Conservation (phyloP, 78 protist genomes). For the Speleostelium caveatum region DNA sequence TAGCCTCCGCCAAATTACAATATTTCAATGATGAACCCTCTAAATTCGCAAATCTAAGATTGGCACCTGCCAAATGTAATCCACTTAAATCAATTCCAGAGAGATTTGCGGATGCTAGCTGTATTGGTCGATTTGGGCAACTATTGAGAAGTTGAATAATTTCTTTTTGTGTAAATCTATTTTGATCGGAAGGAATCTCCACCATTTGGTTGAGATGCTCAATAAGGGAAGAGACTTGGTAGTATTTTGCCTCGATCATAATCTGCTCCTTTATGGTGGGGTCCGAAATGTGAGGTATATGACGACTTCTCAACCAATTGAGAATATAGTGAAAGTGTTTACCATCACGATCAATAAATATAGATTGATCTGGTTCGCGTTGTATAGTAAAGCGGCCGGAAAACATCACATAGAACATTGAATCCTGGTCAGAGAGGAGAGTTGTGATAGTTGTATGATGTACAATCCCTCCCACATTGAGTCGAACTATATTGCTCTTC, state of each 20-base stretch:
- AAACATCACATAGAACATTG: conserved; percentile 76
- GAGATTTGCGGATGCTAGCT: conserved; percentile 39
- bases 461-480: conserved; percentile 65
- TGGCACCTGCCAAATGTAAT: conserved; percentile 24
- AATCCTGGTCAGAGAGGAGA: conserved; percentile 24
- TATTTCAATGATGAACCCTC: conserved; percentile 56
- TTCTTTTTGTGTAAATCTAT: conserved; percentile 53
- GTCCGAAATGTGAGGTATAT: conserved; percentile 5
- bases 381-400: conserved; percentile 62
- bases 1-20: conserved; percentile 32
- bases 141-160: conserved; percentile 25
- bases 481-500: conserved; percentile 3
- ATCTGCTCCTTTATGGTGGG: conserved; percentile 1
- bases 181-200: not conserved
- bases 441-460: conserved; percentile 45
- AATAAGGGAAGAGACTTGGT: conserved; percentile 17
- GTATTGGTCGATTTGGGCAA: conserved; percentile 21
- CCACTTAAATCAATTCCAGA: conserved; percentile 58
- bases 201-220: not conserved
- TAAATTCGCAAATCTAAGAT: conserved; percentile 57
- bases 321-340: conserved; percentile 48
- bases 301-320: conserved; percentile 48
- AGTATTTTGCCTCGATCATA: conserved; percentile 39
- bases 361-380: conserved; percentile 47
- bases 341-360: conserved; percentile 78